Evolutionary conservation across 2,329 filamentous ascomycete species (phyloP).

Genomic region (Pezicula rhizophila): DNA sequence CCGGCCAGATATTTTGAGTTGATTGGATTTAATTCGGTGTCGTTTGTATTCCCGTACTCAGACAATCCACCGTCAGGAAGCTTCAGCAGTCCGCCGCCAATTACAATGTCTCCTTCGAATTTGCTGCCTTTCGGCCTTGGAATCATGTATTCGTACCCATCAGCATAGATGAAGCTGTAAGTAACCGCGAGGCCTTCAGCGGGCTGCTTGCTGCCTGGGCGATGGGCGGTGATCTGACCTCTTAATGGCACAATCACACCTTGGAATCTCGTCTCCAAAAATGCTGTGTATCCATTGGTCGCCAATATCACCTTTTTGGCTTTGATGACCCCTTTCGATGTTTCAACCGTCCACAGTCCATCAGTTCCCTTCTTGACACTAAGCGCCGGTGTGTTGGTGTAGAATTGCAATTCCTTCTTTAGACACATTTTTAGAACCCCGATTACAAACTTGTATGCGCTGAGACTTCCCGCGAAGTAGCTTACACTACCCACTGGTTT

Average conservation of each 20-base stretch:
- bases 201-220: constrained; percentile 25
- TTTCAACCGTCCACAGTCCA: constrained; percentile 34
- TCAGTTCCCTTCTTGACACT: constrained; percentile 13
- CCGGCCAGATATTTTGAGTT: constrained; percentile 17
- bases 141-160: constrained; percentile 64
- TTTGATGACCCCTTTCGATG: constrained; percentile 34
- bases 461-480: constrained; percentile 35
- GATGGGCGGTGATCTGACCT: constrained; percentile 42
- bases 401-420: constrained; percentile 19
- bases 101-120: constrained; percentile 29
- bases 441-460: constrained; percentile 22
- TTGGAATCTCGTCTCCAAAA: constrained; percentile 35
- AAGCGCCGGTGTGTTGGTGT: constrained; percentile 20
- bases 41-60: constrained; percentile 36
- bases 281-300: constrained; percentile 47
- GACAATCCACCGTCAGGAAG: constrained; percentile 27
- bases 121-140: constrained; percentile 41
- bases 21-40: constrained; percentile 17
- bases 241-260: constrained; percentile 40
- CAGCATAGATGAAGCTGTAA: constrained; percentile 49
- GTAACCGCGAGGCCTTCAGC: constrained; percentile 21
- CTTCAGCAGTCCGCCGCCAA: constrained; percentile 19
- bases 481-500: constrained; percentile 13
- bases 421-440: constrained; percentile 20
- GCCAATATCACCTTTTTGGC: constrained; percentile 42